Conservation (phyloP, 2,329 filamentous ascomycete genomes). For the Hypoxylon rubiginosum region DNA sequence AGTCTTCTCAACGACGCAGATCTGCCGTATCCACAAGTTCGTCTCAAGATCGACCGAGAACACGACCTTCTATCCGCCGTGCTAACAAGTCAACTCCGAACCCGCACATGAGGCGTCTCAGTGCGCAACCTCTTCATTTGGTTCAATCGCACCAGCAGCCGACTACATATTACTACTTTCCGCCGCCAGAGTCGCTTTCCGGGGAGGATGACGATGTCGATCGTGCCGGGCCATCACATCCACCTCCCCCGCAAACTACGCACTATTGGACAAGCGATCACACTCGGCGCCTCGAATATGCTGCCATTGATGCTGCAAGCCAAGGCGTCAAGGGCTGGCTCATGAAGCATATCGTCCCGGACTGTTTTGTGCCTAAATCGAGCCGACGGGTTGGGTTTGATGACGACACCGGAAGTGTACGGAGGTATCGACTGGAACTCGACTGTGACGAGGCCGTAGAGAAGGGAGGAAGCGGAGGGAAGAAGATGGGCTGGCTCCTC, state of each 20-base stretch:
- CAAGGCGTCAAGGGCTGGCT: constrained; percentile 73
- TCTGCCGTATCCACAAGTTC: constrained; percentile 51
- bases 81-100: constrained; percentile 55
- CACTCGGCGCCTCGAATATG: constrained; percentile 74
- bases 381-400: constrained; percentile 68
- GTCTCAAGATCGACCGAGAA: constrained; percentile 53
- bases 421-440: constrained; percentile 71
- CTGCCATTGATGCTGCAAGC: constrained; percentile 74
- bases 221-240: constrained; percentile 48
- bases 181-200: constrained; percentile 57
- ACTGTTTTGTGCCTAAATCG: constrained; percentile 69
- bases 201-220: constrained; percentile 30
- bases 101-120: constrained; percentile 38
- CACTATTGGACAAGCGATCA: constrained; percentile 77
- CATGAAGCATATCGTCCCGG: constrained; percentile 68
- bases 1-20: constrained; percentile 47
- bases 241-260: constrained; percentile 68
- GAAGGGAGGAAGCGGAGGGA: constrained; percentile 40
- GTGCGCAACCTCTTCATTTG: constrained; percentile 46
- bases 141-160: constrained; percentile 49
- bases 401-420: constrained; percentile 73
- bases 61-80: constrained; percentile 59
- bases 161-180: constrained; percentile 64
- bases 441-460: constrained; percentile 59
- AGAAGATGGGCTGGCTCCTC: constrained; percentile 51